These are phyloP conservation scores for Hypoxylon sp. DNA, from an alignment of 2,329 filamentous ascomycete genomes.

Conservation along the genomic window DNA sequence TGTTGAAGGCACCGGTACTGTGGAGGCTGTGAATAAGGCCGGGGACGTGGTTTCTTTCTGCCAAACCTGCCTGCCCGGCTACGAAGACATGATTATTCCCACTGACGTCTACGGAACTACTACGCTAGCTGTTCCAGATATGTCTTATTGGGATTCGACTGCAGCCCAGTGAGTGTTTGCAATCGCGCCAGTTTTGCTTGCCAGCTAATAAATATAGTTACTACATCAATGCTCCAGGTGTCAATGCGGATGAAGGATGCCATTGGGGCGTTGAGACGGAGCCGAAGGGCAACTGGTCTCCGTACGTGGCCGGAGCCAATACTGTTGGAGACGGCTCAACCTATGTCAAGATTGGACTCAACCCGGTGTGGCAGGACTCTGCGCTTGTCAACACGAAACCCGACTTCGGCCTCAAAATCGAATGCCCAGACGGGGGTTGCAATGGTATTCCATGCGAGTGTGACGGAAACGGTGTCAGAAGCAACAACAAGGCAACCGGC, in stretches of 20 bases:
- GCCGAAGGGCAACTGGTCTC: constrained; percentile 79
- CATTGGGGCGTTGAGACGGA: constrained; percentile 75
- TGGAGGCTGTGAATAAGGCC: constrained; percentile 75
- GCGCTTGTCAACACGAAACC: constrained; percentile 68
- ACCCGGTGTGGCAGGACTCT: constrained; percentile 76
- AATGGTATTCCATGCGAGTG: constrained; percentile 81
- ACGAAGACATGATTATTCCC: constrained; percentile 85
- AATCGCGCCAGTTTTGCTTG: neutral
- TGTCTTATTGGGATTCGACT: constrained; percentile 77
- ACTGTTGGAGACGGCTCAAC: constrained; percentile 72
- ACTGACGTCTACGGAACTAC: constrained; percentile 70
- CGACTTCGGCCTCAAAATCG: constrained; percentile 75
- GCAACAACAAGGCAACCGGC: constrained; percentile 65
- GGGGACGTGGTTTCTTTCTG: constrained; percentile 75
- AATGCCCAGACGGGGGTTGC: constrained; percentile 74
- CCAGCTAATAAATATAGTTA: constrained; percentile 61
- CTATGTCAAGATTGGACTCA: constrained; percentile 81
- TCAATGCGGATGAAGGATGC: constrained; percentile 70
- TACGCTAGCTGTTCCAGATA: constrained; percentile 77
- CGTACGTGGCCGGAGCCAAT: constrained; percentile 82
- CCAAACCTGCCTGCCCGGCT: constrained; percentile 82
- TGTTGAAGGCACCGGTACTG: constrained; percentile 72
- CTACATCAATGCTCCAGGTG: constrained; percentile 82
- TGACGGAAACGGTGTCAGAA: constrained; percentile 71
- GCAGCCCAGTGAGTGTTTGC: constrained; percentile 74